A percentile compares a stretch with the other conserved stretches of the same genome.
phyloP scores from a whole-genome alignment of 2,329 filamentous ascomycete genomes.

The Xenosphaeropsis pyriputrescens region DNA sequence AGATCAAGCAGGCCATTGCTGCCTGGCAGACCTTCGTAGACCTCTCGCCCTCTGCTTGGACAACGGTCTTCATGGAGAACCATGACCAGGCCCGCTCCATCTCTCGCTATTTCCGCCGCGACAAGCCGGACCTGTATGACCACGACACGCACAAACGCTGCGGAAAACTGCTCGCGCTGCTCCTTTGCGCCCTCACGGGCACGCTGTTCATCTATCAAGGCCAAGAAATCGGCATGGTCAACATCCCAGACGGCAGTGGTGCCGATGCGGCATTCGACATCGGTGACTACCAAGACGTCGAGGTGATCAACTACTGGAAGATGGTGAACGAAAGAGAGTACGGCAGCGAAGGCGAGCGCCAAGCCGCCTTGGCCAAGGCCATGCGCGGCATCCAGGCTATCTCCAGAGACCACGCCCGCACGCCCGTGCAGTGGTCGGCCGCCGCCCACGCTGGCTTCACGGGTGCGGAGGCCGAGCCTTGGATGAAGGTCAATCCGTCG shows the following conservation, averaged over 20 bases:
- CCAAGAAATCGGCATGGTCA: conserved; percentile 41
- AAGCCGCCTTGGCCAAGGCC: conserved; percentile 27
- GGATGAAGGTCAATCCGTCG: conserved; percentile 45
- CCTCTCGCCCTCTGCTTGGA: conserved; percentile 38
- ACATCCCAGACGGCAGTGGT: conserved; percentile 21
- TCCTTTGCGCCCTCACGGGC: conserved; percentile 33
- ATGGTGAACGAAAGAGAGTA: conserved; percentile 22
- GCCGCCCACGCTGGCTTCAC: conserved; percentile 47
- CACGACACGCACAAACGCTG: conserved; percentile 9
- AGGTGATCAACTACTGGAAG: conserved; percentile 32
- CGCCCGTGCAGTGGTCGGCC: conserved; percentile 52
- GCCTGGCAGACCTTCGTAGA: conserved; percentile 36
- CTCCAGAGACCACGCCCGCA: conserved; percentile 50
- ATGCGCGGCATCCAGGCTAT: conserved; percentile 39
- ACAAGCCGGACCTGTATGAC: conserved; percentile 10
- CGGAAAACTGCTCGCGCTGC: conserved; percentile 36
- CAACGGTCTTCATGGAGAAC: conserved; percentile 46
- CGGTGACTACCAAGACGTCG: conserved; percentile 31
- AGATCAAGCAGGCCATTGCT: conserved; percentile 30
- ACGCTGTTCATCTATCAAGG: conserved; percentile 45
- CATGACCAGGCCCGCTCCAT: conserved; percentile 45
- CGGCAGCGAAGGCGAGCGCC: conserved; percentile 18
- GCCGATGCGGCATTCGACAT: conserved; percentile 36
- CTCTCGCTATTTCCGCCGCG: conserved; percentile 25
- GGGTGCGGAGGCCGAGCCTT: conserved; percentile 29